Base-by-base conservation (phyloP, 495 filamentous ascomycete species). In the Penicillium pulvis region DNA sequence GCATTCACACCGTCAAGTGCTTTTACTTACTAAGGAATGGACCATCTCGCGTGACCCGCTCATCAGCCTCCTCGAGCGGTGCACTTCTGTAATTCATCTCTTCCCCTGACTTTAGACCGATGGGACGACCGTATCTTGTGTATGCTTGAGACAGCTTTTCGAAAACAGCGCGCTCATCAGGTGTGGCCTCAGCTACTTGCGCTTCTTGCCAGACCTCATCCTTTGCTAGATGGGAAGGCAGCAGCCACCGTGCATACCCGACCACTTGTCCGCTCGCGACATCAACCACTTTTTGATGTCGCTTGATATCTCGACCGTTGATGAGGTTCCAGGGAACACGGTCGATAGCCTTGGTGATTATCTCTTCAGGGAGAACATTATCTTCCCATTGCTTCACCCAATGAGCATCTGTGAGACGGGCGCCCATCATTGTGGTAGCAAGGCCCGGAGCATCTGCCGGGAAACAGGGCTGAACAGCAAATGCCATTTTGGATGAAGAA, bases 321-420 rank as follows among this genome's bases (percentile, higher is more conserved):
- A 51, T 24, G 1, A 61, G 17, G 14, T 23, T 56, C 24, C 47
- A 51, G 6, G 58, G 58, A 12, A 61, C 16, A 2, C 58, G 53
- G 3, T 36, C 36, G 4, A 17, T 42, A 11, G 47, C 24, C 31
- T 10, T 17, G 17, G 53, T 6, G 7, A 61, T 56, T 11, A 61
- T 45, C 10, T 9, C 11, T 2, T 31, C 30, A 0, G 39, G 26
- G 30, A 10, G 14, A 5, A 53, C 53, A 26, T 56, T 12, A 2
- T 47, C 44, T 20, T 53, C 55, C 54, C 49, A 58, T 20, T 57
- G 36, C 14, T 16, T 24, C 11, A 28, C 24, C 59, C 59, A 62
- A 36, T 62, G 59, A 1, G 51, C 55, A 31, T 62, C 59, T 9
- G 59, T 62, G 23, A 62, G 59, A 11, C 59, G 55, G n/a, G 59